These are phyloP conservation scores for Syzygium oleosum DNA, from an alignment of 345 rosid species.

Conservation along the genomic window DNA sequence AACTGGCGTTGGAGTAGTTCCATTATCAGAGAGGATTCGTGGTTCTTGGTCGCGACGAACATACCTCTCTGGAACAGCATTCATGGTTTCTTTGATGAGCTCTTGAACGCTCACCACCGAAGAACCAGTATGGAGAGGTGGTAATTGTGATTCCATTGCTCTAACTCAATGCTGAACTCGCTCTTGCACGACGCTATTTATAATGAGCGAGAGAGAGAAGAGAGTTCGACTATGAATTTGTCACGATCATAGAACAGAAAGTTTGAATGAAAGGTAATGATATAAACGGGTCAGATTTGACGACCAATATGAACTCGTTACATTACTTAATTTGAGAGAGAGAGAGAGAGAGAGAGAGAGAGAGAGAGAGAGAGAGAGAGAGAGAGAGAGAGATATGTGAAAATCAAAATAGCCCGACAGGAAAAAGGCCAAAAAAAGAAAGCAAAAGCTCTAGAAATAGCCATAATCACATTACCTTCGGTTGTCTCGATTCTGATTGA, in stretches of 20 bases:
- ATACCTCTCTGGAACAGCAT: conserved; percentile 2
- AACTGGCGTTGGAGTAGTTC: background rate
- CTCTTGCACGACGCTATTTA: background rate
- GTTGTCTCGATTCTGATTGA: too few species aligned
- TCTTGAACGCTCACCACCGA: conserved; percentile 13
- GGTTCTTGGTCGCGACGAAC: conserved; percentile 1
- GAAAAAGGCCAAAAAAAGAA: too few species aligned
- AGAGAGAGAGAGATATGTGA: too few species aligned
- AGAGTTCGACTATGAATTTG: background rate
- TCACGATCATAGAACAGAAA: background rate
- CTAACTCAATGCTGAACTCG: background rate
- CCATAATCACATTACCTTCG: too few species aligned
- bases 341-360: too few species aligned
- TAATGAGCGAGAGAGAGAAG: background rate
- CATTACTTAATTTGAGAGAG: background rate
- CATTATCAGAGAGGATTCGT: background rate
- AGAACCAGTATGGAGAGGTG: background rate
- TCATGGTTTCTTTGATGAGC: conserved; percentile 1
- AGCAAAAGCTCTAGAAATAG: too few species aligned
- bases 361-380: too few species aligned
- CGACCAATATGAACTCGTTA: background rate
- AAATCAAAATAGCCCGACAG: too few species aligned
- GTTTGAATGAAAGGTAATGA: too few species aligned
- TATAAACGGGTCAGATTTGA: background rate
- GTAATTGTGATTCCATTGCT: background rate